Evolutionary conservation across 2,329 filamentous ascomycete species (phyloP), one percentile per base, ranked within the genome.

Genomic region (Hypoxylon sp.): DNA sequence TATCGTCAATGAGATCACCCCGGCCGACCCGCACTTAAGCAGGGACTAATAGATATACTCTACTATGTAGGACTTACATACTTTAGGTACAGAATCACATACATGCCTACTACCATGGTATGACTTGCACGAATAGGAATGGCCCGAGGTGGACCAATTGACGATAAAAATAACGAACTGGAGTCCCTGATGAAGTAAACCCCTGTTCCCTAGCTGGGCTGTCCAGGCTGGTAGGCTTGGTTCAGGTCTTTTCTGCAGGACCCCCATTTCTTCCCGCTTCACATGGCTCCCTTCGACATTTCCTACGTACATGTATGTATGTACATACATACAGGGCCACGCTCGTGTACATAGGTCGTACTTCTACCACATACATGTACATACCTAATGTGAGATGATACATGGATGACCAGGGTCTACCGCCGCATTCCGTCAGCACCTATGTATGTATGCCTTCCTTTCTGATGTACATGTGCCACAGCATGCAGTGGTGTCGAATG

Each of bases 91-190:
- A 50, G 29, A 38, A 42, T 44, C 23, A 35, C 30, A 34, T 27
- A 36, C 32, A 37, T n/a, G n/a, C n/a, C n/a, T n/a, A n/a, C n/a
- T n/a, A n/a, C n/a, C n/a, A n/a, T n/a, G n/a, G 34, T 42, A 54
- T 51, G 51, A 55, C 44, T 36, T 57, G 51, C 51, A 51, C 51
- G 49, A 54, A 49, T 40, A 54, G 56, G 51, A 56, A 55, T 53
- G n/a, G n/a, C 47, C 55, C 40, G 35, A 21, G 31, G 51, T 58
- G 51, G 57, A 49, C 60, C 61, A 63, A 63, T 62, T 40, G 48
- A 43, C 47, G 57, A 63, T 59, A 58, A 62, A 62, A 62, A 59
- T 61, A 58, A 56, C 54, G 34, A 38, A 16, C 9, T n/a, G n/a
- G n/a, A n/a, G 40, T 51, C 49, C 49, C 50, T 55, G 26, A 23